Evolutionary conservation across 1,139 yeast genomes (phyloP).

Genomic region (Trichomonascaceae sp.): DNA sequence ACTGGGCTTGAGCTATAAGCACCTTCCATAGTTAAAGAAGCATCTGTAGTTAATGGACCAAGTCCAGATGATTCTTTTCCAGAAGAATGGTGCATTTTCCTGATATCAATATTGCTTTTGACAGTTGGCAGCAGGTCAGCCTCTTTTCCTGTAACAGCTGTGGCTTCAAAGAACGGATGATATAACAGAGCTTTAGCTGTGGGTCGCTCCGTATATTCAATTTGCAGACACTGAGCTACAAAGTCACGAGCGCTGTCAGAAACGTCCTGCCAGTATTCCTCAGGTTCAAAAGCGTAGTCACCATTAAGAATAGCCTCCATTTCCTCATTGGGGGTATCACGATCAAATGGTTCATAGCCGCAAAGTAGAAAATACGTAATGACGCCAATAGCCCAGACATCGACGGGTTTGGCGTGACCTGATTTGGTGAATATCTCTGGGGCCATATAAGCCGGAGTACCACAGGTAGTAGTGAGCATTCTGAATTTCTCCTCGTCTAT

Average conservation of each 20-base stretch:
- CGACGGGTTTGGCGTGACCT: conserved; percentile 58
- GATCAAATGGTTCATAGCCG: conserved; percentile 76
- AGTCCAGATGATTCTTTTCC: conserved; percentile 5
- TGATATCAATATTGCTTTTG: conserved; percentile 27
- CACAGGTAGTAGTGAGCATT: conserved; percentile 49
- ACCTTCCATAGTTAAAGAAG: conserved; percentile 31
- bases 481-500: conserved; percentile 41
- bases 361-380: conserved; percentile 63
- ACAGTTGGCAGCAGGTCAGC: conserved; percentile 34
- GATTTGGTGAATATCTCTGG: conserved; percentile 54
- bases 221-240: conserved; percentile 47
- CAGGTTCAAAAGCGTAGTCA: conserved; percentile 57
- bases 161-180: conserved; percentile 43
- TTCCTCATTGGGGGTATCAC: conserved; percentile 67
- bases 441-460: conserved; percentile 73
- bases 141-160: conserved; percentile 16
- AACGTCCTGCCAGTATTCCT: conserved; percentile 53
- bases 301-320: conserved; percentile 52
- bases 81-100: conserved; percentile 18
- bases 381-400: conserved; percentile 76
- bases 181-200: conserved; percentile 42
- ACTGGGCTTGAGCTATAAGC: conserved; percentile 32
- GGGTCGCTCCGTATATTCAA: conserved; percentile 44
- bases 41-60: conserved; percentile 9
- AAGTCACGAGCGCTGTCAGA: conserved; percentile 54